Evolutionary conservation across 768 basidiomycete genomes (phyloP).

Genomic region (Rickenella mellea): DNA sequence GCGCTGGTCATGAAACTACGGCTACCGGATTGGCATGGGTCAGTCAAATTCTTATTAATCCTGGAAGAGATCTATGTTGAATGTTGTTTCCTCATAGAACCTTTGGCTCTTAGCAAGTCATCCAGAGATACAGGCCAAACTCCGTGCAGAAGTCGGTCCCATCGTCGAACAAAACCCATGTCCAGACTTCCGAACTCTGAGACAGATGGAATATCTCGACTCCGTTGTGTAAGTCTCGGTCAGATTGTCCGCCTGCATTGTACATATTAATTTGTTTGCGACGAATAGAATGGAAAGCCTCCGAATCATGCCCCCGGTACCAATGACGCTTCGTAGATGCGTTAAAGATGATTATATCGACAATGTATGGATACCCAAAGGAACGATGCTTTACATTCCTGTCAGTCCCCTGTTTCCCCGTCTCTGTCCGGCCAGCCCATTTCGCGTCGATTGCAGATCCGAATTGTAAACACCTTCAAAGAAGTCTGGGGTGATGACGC

Average conservation of each 20-base stretch:
- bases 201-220: constrained; percentile 6
- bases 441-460: constrained; percentile 23
- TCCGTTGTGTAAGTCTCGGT: constrained; percentile 10
- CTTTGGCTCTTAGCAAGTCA: constrained; percentile 46
- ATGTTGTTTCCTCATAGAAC: constrained; percentile 22
- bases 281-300: constrained; percentile 11
- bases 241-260: neutral
- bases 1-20: constrained; percentile 34
- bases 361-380: constrained; percentile 32
- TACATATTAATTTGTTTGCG: neutral
- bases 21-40: constrained; percentile 43
- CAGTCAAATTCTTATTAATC: constrained; percentile 2
- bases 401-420: constrained; percentile 4
- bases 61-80: constrained; percentile 5
- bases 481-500: constrained; percentile 42
- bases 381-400: constrained; percentile 32
- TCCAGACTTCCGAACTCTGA: constrained; percentile 10
- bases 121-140: constrained; percentile 34
- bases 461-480: constrained; percentile 35
- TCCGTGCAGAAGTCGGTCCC: constrained; percentile 44
- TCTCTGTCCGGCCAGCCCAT: neutral
- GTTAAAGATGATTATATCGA: constrained; percentile 18
- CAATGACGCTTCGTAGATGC: constrained; percentile 11
- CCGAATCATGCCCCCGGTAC: constrained; percentile 14
- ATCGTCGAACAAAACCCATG: constrained; percentile 16